Percentiles rank a stretch among this genome's conserved stretches.
These are phyloP conservation scores for Komagataella mondaviorum DNA, from an alignment of 805 yeast species.

Conservation along the genomic window DNA sequence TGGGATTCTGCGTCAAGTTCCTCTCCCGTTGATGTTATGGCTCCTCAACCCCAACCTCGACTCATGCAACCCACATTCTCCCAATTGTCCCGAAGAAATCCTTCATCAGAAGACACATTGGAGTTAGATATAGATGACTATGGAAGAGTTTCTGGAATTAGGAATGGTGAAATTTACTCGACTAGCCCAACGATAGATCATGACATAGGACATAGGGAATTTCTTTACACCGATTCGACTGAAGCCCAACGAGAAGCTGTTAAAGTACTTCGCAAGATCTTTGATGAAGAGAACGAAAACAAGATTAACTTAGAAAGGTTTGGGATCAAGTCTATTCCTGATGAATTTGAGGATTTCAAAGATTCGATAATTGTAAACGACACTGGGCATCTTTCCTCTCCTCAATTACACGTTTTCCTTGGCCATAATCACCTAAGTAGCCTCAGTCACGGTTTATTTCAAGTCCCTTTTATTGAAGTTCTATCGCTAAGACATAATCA, in stretches of 20 bases:
- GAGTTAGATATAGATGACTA: conserved; percentile 33
- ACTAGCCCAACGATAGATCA: background rate
- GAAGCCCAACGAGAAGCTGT: conserved; percentile 19
- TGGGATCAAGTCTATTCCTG: conserved; percentile 36
- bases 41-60: background rate
- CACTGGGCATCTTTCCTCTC: conserved; percentile 12
- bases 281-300: conserved; percentile 29
- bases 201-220: background rate
- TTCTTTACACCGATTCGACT: conserved; percentile 7
- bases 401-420: conserved; percentile 32
- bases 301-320: conserved; percentile 33
- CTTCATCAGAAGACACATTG: conserved; percentile 2
- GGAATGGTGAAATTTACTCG: background rate
- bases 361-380: conserved; percentile 30
- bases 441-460: conserved; percentile 36
- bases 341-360: conserved; percentile 42
- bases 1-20: background rate
- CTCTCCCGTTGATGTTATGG: background rate
- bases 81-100: background rate
- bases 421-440: conserved; percentile 33
- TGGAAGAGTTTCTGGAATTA: conserved; percentile 20
- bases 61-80: background rate
- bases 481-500: conserved; percentile 38
- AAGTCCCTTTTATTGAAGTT: conserved; percentile 34
- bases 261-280: conserved; percentile 26